Conservation (phyloP, 2,329 filamentous ascomycete species). For the Pseudogymnoascus sp. region DNA sequence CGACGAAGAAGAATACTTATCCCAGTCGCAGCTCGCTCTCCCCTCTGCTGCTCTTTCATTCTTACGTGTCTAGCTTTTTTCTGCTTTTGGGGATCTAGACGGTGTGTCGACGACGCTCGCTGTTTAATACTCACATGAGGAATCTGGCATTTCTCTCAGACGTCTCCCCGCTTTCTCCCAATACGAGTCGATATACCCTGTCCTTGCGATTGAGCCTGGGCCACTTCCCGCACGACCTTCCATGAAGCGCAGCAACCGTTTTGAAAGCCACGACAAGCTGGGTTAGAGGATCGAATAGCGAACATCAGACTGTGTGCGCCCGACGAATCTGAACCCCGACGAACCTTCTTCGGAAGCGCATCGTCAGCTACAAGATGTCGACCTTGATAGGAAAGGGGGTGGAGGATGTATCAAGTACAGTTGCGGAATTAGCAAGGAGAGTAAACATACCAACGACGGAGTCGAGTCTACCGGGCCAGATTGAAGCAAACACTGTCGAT, state of each 20-base stretch:
- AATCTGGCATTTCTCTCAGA: constrained; percentile 5
- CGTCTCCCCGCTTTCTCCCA: background rate
- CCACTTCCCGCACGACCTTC: background rate
- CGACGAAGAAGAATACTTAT: constrained; percentile 2
- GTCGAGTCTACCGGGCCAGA: constrained; percentile 50
- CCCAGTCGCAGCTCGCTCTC: background rate
- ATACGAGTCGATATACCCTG: background rate
- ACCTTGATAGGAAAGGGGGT: background rate
- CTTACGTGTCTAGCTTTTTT: background rate
- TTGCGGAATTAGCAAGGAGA: constrained; percentile 31
- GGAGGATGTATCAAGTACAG: constrained; percentile 21
- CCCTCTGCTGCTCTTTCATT: background rate
- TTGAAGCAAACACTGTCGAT: constrained; percentile 59
- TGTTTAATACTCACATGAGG: background rate
- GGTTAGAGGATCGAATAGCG: background rate
- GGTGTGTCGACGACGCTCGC: background rate
- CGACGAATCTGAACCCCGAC: background rate
- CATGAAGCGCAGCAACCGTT: background rate
- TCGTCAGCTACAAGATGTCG: background rate
- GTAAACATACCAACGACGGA: constrained; percentile 53
- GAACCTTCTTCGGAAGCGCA: background rate
- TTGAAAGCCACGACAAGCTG: background rate
- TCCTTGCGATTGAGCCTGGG: background rate
- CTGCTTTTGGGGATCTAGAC: background rate
- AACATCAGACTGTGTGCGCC: background rate